Evolutionary conservation across 2,329 filamentous ascomycete species (phyloP).

Genomic region (Colletotrichum abscissum): DNA sequence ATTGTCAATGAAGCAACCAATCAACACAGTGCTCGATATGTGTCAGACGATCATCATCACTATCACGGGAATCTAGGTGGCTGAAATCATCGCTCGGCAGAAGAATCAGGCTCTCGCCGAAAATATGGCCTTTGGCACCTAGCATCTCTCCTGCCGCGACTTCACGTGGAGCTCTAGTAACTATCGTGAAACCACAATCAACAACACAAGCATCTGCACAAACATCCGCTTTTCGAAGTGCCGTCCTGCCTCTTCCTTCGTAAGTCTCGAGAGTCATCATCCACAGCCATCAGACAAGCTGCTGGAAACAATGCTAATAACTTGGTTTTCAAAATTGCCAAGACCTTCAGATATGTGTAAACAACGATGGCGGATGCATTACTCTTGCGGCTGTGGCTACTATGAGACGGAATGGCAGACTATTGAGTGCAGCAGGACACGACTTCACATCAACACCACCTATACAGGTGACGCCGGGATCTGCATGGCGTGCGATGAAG

Average conservation of each 20-base stretch:
- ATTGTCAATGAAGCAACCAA: background rate
- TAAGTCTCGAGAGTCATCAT: background rate
- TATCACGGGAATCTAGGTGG: too few species aligned
- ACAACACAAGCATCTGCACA: background rate
- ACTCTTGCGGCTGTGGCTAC: background rate
- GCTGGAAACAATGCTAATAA: background rate
- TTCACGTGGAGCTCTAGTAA: background rate
- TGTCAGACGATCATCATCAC: background rate
- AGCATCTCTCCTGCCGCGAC: too few species aligned
- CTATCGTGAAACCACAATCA: background rate
- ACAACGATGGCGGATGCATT: background rate
- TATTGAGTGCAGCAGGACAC: background rate
- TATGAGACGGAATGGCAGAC: background rate
- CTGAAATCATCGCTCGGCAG: background rate
- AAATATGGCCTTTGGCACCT: background rate
- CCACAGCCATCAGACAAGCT: background rate
- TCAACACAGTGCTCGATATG: background rate
- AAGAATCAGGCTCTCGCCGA: background rate
- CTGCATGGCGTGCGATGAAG: background rate
- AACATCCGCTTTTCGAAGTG: fast-evolving
- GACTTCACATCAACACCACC: background rate
- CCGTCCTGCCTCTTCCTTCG: background rate
- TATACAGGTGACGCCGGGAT: background rate
- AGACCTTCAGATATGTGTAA: background rate
- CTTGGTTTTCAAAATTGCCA: fast-evolving